Percentiles rank a stretch among this genome's conserved stretches.
Evolutionary conservation across 2,329 filamentous ascomycete genomes (phyloP).

Genomic region (Curvularia eragrostidis): DNA sequence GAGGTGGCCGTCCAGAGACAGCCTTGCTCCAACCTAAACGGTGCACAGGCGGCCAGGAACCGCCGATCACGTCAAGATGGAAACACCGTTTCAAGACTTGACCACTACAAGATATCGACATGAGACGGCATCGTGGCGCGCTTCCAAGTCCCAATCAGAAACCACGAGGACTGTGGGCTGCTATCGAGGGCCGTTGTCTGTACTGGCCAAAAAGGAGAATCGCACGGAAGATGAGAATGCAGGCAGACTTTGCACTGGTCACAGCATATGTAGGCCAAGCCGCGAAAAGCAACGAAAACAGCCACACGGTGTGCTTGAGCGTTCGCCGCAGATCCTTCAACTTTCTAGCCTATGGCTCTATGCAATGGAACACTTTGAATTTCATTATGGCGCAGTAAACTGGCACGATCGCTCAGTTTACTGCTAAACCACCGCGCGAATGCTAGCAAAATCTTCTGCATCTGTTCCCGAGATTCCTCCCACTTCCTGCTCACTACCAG

Average conservation of each 20-base stretch:
- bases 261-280: neutral
- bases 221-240: neutral
- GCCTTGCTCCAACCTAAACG: neutral
- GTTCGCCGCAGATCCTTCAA: neutral
- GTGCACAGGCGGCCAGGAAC: neutral
- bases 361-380: neutral
- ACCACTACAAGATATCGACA: neutral
- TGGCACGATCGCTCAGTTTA: neutral
- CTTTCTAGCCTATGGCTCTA: neutral
- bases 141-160: neutral
- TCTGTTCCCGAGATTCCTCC: neutral
- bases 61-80: neutral
- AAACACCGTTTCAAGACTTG: neutral
- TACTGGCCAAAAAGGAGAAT: neutral
- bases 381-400: neutral
- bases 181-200: neutral
- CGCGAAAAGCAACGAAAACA: slow-evolving; percentile 7
- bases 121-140: neutral
- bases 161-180: neutral
- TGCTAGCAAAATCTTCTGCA: neutral
- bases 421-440: neutral
- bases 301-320: neutral
- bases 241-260: neutral
- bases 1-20: neutral
- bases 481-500: neutral